phyloP scores from a whole-genome alignment of 2,329 filamentous ascomycete species.

The Teratosphaeria viscida region DNA sequence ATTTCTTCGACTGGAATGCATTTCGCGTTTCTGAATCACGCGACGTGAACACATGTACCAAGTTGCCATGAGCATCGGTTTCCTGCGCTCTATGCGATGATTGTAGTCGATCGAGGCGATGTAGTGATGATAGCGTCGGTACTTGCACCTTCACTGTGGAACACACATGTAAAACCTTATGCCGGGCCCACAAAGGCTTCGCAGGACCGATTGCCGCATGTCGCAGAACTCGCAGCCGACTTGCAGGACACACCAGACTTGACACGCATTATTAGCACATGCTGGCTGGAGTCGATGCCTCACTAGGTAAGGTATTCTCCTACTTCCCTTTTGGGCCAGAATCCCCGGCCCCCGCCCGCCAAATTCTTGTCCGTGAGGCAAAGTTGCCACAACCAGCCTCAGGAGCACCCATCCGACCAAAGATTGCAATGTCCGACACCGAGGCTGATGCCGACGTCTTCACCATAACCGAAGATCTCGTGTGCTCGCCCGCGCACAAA shows the following conservation, averaged over 20 bases:
- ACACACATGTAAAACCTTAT: too few relatives aligned
- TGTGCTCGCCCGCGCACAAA: conserved; percentile 44
- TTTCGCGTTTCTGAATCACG: neutral
- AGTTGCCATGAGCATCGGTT: neutral
- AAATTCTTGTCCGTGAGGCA: neutral
- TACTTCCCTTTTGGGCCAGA: neutral
- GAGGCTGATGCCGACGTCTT: conserved; percentile 13
- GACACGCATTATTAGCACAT: neutral
- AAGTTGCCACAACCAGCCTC: neutral
- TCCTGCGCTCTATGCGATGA: neutral
- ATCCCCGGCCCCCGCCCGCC: neutral
- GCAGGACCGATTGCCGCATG: neutral
- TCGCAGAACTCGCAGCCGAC: neutral
- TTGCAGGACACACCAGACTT: neutral
- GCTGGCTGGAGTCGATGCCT: neutral
- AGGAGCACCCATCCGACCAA: neutral
- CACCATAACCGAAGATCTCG: conserved; percentile 44
- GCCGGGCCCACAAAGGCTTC: too few relatives aligned
- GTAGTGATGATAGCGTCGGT: neutral
- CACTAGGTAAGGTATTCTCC: neutral
- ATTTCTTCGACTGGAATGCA: neutral
- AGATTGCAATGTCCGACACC: neutral
- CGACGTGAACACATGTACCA: neutral
- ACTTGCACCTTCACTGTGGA: neutral
- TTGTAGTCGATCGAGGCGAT: neutral